A percentile compares a stretch with the other conserved stretches of the same genome.
Evolutionary conservation across 2,329 filamentous ascomycete genomes (phyloP).

Genomic region (Ceratocystis colombiana): DNA sequence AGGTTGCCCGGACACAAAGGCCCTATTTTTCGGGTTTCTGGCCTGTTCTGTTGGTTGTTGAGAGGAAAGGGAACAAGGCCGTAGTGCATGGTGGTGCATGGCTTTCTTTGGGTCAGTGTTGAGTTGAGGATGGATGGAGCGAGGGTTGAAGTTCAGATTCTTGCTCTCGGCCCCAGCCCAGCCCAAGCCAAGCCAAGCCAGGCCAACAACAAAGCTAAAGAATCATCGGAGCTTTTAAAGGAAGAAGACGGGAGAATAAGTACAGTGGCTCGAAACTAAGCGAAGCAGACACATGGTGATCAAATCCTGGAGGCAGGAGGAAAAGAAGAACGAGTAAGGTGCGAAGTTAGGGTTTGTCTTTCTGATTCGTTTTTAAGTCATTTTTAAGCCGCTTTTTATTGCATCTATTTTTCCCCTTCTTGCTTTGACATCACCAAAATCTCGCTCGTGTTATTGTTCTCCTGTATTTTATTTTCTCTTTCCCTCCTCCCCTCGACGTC

Average conservation of each 20-base stretch:
- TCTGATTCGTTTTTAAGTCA: conserved; percentile 1
- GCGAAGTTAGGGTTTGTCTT: background rate
- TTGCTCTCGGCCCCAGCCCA: too few relatives aligned
- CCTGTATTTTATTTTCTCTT: background rate
- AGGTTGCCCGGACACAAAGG: background rate
- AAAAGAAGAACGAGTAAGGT: background rate
- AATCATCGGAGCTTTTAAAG: too few relatives aligned
- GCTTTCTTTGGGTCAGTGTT: too few relatives aligned
- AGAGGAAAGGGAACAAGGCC: background rate
- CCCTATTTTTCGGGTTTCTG: background rate
- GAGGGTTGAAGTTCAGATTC: too few relatives aligned
- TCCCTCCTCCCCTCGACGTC: background rate
- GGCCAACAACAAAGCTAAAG: too few relatives aligned
- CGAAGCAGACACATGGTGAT: background rate
- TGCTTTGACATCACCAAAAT: background rate
- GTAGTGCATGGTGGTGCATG: background rate
- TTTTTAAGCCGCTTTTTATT: background rate
- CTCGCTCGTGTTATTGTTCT: background rate
- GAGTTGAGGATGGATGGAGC: too few relatives aligned
- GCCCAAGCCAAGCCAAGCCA: too few relatives aligned
- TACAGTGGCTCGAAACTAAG: too few relatives aligned
- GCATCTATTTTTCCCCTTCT: background rate
- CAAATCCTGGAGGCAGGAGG: background rate
- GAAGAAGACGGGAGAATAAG: too few relatives aligned
- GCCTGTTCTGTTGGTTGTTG: background rate